These are phyloP conservation scores for Leccinum pseudoinsigne DNA, from an alignment of 1,284 basidiomycete species.

Conservation along the genomic window DNA sequence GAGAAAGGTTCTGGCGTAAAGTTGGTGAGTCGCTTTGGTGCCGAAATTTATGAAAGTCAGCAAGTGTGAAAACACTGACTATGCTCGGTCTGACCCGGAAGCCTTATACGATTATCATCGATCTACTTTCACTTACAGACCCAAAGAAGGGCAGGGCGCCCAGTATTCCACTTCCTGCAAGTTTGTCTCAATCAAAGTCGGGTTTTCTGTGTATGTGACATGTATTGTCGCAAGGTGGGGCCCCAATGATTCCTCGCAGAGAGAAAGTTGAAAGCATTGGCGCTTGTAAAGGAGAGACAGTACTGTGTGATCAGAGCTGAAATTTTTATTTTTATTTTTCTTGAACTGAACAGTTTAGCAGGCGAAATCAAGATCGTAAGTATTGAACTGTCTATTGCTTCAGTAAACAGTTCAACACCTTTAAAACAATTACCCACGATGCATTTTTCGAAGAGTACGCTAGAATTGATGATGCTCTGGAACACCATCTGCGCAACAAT, in stretches of 20 bases:
- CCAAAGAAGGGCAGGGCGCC: too few species aligned
- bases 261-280: not conserved
- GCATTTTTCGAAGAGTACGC: slow-evolving; percentile 22
- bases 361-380: slow-evolving; percentile 3
- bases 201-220: not conserved
- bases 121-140: too few species aligned
- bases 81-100: not conserved
- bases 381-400: slow-evolving; percentile 17
- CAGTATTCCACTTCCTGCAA: not conserved
- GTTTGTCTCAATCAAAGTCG: not conserved
- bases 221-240: not conserved
- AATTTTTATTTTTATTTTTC: not conserved
- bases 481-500: slow-evolving; percentile 21
- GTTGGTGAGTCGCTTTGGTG: too few species aligned
- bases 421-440: slow-evolving; percentile 13
- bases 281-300: not conserved
- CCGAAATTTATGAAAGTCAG: too few species aligned
- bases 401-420: not conserved
- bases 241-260: not conserved
- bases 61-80: not conserved
- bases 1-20: too few species aligned
- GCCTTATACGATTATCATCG: not conserved
- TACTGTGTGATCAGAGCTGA: not conserved
- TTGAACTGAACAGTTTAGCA: not conserved
- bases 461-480: slow-evolving; percentile 20